phyloP scores from a whole-genome alignment of 208 protist genomes.

The Spongospora subterranea region DNA sequence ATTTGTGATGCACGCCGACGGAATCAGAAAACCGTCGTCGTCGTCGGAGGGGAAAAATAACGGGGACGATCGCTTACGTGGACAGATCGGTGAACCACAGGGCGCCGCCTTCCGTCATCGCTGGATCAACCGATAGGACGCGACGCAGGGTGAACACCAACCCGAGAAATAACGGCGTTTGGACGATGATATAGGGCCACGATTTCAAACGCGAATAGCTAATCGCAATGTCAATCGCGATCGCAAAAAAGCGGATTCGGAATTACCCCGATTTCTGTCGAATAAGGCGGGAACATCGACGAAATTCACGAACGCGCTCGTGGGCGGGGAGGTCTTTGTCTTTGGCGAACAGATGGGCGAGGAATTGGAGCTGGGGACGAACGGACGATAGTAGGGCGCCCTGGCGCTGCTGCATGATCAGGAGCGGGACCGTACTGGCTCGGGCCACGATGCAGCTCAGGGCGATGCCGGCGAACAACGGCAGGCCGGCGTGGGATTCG shows the following conservation, averaged over 20 bases:
- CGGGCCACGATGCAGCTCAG: background rate
- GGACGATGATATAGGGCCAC: background rate
- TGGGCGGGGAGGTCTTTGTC: background rate
- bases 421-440: background rate
- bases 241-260: background rate
- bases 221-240: background rate
- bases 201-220: constrained; percentile 43
- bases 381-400: background rate
- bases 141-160: background rate
- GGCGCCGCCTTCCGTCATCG: constrained; percentile 14
- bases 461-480: constrained; percentile 44
- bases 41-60: background rate
- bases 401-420: constrained; percentile 46
- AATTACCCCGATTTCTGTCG: background rate
- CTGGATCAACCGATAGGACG: background rate
- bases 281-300: background rate
- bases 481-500: background rate
- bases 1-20: background rate
- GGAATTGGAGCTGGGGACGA: background rate
- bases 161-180: constrained; percentile 13
- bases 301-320: background rate
- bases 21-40: background rate
- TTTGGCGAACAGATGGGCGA: background rate
- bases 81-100: constrained; percentile 21
- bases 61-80: background rate